A percentile compares a stretch with the other conserved stretches of the same genome.
Evolutionary conservation across 805 yeast genomes (phyloP).

Genomic region (Dipodascopsis tothii): DNA sequence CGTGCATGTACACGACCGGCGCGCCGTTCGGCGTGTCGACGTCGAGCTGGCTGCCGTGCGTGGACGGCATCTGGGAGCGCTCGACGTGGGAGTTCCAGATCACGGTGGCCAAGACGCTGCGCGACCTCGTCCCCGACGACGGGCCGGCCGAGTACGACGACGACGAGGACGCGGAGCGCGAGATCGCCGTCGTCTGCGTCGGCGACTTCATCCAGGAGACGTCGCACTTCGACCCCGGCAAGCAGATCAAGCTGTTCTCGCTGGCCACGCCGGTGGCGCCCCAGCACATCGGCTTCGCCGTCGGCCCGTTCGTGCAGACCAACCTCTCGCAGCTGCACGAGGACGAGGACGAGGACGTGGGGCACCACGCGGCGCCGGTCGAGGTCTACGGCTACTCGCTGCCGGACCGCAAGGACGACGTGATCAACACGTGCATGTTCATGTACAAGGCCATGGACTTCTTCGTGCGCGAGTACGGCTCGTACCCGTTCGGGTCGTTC

Average conservation of each 20-base stretch:
- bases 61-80: conserved; percentile 79
- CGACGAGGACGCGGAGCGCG: conserved; percentile 35
- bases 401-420: conserved; percentile 50
- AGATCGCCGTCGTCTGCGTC: conserved; percentile 37
- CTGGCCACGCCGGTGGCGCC: conserved; percentile 81
- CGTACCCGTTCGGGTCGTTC: conserved; percentile 83
- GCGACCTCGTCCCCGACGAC: conserved; percentile 52
- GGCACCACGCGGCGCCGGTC: conserved; percentile 17
- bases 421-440: conserved; percentile 66
- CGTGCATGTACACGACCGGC: conserved; percentile 86
- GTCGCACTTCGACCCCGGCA: conserved; percentile 66
- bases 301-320: not conserved
- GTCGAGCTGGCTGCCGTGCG: conserved; percentile 96
- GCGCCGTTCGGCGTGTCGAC: conserved; percentile 72
- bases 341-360: not conserved
- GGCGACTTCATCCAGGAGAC: conserved; percentile 45
- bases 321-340: conserved; percentile 1
- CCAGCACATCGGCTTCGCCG: conserved; percentile 45
- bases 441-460: conserved; percentile 73
- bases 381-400: conserved; percentile 50
- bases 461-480: conserved; percentile 80
- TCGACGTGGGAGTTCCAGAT: conserved; percentile 88
- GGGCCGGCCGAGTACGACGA: conserved; percentile 35
- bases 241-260: conserved; percentile 66
- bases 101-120: conserved; percentile 72